These are phyloP conservation scores for Miscanthus lutarioriparius DNA, from an alignment of 176 grass and related monocot species.

Conservation along the genomic window DNA sequence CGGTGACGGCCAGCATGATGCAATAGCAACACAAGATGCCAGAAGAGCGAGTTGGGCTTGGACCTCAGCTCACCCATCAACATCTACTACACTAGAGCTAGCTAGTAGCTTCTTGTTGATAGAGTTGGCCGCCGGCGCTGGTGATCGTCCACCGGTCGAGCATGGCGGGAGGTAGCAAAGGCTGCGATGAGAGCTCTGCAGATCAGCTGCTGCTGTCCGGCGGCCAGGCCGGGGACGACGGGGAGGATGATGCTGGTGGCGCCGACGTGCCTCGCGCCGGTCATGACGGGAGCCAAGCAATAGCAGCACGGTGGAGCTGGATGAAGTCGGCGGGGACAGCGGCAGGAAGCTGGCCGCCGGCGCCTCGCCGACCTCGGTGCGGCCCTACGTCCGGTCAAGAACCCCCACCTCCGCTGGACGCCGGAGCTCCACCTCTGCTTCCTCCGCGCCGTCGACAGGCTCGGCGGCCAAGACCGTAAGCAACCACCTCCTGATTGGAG, in stretches of 20 bases:
- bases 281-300: slow-evolving; percentile 41
- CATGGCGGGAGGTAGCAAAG: slow-evolving; percentile 21
- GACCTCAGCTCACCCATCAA: background rate
- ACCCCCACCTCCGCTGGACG: slow-evolving; percentile 80
- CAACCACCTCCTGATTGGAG: background rate
- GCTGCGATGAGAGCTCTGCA: background rate
- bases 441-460: slow-evolving; percentile 59
- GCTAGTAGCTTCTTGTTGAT: background rate
- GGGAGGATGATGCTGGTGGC: background rate
- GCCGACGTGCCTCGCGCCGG: background rate
- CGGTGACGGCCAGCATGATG: background rate
- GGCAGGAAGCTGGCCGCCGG: background rate
- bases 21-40: background rate
- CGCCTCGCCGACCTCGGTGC: slow-evolving; percentile 8
- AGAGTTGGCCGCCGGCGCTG: background rate
- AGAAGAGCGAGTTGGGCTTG: background rate
- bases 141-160: background rate
- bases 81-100: background rate
- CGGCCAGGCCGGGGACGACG: background rate
- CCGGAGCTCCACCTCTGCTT: slow-evolving; percentile 70
- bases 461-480: slow-evolving; percentile 80
- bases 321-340: slow-evolving; percentile 28
- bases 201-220: background rate
- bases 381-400: slow-evolving; percentile 69
- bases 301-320: slow-evolving; percentile 63